Evolutionary conservation across 1,139 yeast genomes (phyloP).

Genomic region (Williopsis jadinii): DNA sequence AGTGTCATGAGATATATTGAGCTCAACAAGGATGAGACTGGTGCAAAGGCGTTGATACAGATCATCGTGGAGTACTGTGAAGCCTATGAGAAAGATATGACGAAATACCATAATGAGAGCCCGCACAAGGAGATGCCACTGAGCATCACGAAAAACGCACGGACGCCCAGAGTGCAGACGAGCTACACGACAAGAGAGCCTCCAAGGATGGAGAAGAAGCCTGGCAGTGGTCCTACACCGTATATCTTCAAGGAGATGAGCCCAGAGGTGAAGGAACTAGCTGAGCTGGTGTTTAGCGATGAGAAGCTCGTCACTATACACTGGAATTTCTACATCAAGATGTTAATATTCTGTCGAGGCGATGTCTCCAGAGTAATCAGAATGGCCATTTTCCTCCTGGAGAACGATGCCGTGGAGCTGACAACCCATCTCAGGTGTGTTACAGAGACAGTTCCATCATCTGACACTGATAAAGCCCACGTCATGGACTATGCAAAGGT

Average conservation of each 20-base stretch:
- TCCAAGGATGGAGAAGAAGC: neutral
- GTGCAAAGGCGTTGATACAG: conserved; percentile 10
- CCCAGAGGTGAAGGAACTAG: conserved; percentile 12
- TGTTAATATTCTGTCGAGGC: conserved; percentile 34
- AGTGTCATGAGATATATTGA: conserved; percentile 4
- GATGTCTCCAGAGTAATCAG: conserved; percentile 29
- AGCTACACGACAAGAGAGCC: neutral
- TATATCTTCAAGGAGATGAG: conserved; percentile 7
- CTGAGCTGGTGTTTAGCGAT: conserved; percentile 10
- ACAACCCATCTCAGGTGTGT: conserved; percentile 4
- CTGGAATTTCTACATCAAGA: conserved; percentile 29
- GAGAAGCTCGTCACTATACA: conserved; percentile 8
- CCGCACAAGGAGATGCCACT: neutral
- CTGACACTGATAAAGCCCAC: neutral
- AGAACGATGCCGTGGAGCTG: conserved; percentile 21
- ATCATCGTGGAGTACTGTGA: conserved; percentile 5
- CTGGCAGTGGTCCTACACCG: neutral
- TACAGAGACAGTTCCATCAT: neutral
- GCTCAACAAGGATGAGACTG: conserved; percentile 2
- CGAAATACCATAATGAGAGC: neutral
- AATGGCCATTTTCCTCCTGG: conserved; percentile 24
- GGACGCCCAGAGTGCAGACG: conserved; percentile 1
- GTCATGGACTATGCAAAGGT: neutral
- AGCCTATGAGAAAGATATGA: neutral
- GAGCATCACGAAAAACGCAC: neutral